Conservation (phyloP, 192 early-diverging fungal species). For the Lobosporangium transversale region DNA sequence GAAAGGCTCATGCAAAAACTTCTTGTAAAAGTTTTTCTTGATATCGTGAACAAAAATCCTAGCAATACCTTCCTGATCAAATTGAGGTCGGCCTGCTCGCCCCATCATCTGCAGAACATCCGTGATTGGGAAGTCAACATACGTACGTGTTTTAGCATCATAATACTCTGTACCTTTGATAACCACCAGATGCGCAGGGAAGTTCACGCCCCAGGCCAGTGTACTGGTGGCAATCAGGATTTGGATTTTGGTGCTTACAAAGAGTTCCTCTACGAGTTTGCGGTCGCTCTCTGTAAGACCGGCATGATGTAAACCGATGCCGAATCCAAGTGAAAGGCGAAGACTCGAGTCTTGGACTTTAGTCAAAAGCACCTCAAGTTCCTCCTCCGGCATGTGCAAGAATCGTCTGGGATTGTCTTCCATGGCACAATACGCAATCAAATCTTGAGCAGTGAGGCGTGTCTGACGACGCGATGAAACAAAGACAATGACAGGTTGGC, state of each 20-base stretch:
- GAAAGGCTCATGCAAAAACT: constrained; percentile 96
- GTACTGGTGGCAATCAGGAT: constrained; percentile 95
- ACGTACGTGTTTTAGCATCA: constrained; percentile 88
- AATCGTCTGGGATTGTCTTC: constrained; percentile 94
- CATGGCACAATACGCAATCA: constrained; percentile 91
- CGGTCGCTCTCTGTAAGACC: constrained; percentile 91
- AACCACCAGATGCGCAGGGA: constrained; percentile 96
- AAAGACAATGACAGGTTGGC: constrained; percentile 96
- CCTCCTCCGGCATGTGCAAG: constrained; percentile 84
- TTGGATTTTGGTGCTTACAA: constrained; percentile 95
- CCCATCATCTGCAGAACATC: constrained; percentile 99
- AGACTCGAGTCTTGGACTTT: constrained; percentile 85
- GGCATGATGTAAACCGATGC: constrained; percentile 98
- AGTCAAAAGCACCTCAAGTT: constrained; percentile 75
- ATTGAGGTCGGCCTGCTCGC: constrained; percentile 95
- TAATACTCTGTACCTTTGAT: constrained; percentile 98
- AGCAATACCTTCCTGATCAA: constrained; percentile 92
- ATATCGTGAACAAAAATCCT: constrained; percentile 93
- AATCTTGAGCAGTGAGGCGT: constrained; percentile 94
- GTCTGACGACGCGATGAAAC: constrained; percentile 98
- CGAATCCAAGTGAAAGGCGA: constrained; percentile 86
- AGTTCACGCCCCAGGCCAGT: constrained; percentile 98
- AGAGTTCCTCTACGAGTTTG: constrained; percentile 91
- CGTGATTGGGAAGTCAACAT: constrained; percentile 97
- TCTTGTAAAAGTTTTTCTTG: constrained; percentile 99